These are phyloP conservation scores for Penicillium sp. DNA, from an alignment of 2,329 filamentous ascomycete species.

Conservation along the genomic window DNA sequence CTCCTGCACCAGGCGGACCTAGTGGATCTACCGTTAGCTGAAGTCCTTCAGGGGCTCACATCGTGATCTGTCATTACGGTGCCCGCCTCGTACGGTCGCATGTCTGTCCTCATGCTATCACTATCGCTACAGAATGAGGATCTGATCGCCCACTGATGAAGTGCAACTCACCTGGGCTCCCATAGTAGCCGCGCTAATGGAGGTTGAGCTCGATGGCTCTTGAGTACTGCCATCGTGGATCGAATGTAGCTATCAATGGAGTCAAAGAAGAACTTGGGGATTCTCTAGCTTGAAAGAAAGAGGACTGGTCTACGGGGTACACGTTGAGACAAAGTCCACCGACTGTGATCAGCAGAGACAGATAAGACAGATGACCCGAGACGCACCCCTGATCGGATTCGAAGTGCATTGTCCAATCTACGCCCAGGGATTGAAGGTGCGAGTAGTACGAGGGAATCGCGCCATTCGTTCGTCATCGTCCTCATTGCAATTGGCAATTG, in stretches of 20 bases:
- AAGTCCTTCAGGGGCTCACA: background rate
- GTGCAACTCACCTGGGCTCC: slow-evolving; percentile 32
- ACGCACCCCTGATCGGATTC: background rate
- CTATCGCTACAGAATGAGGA: background rate
- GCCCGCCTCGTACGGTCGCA: slow-evolving; percentile 10
- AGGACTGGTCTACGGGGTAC: background rate
- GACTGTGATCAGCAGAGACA: background rate
- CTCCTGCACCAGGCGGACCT: slow-evolving; percentile 19
- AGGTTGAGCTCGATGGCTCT: slow-evolving; percentile 12
- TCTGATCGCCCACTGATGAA: background rate
- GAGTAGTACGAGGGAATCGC: slow-evolving; percentile 1
- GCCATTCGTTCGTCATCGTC: slow-evolving; percentile 9
- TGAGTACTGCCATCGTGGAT: slow-evolving; percentile 11
- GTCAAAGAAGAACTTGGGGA: background rate
- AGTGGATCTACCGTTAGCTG: slow-evolving; percentile 5
- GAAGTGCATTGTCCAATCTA: background rate
- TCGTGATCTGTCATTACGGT: background rate
- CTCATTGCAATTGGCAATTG: slow-evolving; percentile 3
- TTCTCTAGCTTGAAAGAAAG: background rate
- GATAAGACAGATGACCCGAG: slow-evolving; percentile 8
- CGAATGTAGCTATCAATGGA: background rate
- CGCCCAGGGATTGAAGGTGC: background rate
- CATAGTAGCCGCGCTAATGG: slow-evolving; percentile 31
- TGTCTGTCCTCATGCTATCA: background rate
- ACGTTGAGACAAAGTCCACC: slow-evolving; percentile 5